phyloP scores from a whole-genome alignment of 1,284 basidiomycete species.

The Cryptococcus sp. region DNA sequence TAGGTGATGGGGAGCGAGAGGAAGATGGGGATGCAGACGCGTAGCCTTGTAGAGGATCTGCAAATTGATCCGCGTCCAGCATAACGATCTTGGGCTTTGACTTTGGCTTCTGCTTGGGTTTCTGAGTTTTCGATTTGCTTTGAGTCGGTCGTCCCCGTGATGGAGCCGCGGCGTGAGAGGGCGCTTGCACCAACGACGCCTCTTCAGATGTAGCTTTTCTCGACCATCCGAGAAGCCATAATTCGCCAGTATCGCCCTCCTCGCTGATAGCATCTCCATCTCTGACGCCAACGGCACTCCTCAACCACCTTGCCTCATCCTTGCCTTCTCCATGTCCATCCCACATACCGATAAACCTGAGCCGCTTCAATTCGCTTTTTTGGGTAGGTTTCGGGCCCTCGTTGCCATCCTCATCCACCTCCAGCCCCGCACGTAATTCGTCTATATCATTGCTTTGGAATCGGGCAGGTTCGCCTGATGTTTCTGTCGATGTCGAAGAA shows the following conservation, averaged over 20 bases:
- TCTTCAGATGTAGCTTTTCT: neutral
- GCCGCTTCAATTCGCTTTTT: constrained; percentile 59
- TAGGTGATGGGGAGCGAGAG: constrained; percentile 76
- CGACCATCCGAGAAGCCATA: constrained; percentile 44
- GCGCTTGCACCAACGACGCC: too few relatives aligned
- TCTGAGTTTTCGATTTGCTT: neutral
- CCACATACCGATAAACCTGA: constrained; percentile 78
- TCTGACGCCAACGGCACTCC: constrained; percentile 59
- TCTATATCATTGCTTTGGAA: constrained; percentile 34
- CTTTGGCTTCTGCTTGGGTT: constrained; percentile 15
- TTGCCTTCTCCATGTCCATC: constrained; percentile 72
- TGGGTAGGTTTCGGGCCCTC: constrained; percentile 2
- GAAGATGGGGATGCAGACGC: constrained; percentile 63
- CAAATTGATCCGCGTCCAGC: constrained; percentile 57
- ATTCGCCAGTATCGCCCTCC: constrained; percentile 12
- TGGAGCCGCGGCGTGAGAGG: constrained; percentile 5
- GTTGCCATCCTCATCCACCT: constrained; percentile 34
- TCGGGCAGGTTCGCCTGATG: constrained; percentile 4
- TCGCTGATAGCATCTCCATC: constrained; percentile 59
- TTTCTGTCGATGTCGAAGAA: constrained; percentile 19
- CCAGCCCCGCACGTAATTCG: constrained; percentile 44
- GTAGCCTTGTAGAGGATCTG: constrained; percentile 81
- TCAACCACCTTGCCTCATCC: constrained; percentile 65
- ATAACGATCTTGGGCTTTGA: constrained; percentile 37
- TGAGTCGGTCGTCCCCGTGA: constrained; percentile 1